Conservation (phyloP, 2,329 filamentous ascomycete species). For the Ophiocordyceps camponoti-floridani region DNA sequence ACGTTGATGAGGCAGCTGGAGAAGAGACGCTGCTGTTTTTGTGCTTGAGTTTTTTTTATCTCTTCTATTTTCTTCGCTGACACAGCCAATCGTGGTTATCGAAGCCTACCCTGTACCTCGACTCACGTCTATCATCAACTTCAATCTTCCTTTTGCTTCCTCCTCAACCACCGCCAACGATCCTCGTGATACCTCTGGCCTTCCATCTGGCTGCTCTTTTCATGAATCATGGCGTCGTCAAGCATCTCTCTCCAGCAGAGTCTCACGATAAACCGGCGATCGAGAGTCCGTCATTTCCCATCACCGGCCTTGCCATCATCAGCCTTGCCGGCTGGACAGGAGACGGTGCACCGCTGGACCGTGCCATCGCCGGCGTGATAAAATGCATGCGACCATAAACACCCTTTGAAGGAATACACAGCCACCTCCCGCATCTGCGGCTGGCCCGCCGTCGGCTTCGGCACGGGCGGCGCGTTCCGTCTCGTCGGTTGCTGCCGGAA, state of each 20-base stretch:
- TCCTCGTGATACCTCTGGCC: too few species aligned
- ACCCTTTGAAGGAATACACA: conserved; percentile 3
- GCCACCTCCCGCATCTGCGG: conserved; percentile 1
- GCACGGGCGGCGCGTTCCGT: neutral
- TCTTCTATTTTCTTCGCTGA: neutral
- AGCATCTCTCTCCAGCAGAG: neutral
- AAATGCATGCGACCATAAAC: conserved; percentile 3
- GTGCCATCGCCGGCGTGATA: conserved; percentile 1
- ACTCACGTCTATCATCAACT: too few species aligned
- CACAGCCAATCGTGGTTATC: too few species aligned
- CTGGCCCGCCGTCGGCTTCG: neutral
- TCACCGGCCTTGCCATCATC: neutral
- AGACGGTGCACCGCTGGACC: conserved; percentile 1
- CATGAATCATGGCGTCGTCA: too few species aligned
- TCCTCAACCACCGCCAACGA: too few species aligned
- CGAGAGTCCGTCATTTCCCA: too few species aligned
- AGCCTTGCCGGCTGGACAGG: conserved; percentile 1
- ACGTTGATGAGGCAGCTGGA: neutral
- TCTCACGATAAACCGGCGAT: neutral
- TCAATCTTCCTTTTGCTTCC: too few species aligned
- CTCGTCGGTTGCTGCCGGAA: neutral
- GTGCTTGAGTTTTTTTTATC: neutral
- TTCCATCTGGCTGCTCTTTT: too few species aligned
- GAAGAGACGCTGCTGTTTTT: neutral
- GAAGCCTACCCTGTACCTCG: too few species aligned